Percentiles rank a stretch among this genome's conserved stretches.
phyloP scores from a whole-genome alignment of 2,329 filamentous ascomycete species.

The Pseudodiploospora longispora region DNA sequence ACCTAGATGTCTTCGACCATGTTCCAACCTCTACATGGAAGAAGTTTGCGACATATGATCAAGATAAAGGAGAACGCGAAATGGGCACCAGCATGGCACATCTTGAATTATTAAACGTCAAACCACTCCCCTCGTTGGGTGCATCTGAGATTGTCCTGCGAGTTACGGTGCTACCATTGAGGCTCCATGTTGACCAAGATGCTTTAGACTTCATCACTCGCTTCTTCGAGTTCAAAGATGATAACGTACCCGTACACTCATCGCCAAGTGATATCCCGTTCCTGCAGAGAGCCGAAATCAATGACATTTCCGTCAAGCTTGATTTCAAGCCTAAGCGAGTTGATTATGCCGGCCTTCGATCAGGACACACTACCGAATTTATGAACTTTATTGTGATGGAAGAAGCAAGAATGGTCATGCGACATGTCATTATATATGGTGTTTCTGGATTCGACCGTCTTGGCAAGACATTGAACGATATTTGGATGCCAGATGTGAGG shows the following conservation, averaged over 20 bases:
- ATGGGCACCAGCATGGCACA: slow-evolving; percentile 85
- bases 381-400: slow-evolving; percentile 98
- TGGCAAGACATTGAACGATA: slow-evolving; percentile 83
- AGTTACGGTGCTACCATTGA: slow-evolving; percentile 70
- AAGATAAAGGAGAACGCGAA: slow-evolving; percentile 78
- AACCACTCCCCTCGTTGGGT: slow-evolving; percentile 72
- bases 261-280: slow-evolving; percentile 71
- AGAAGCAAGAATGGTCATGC: slow-evolving; percentile 74
- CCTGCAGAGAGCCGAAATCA: slow-evolving; percentile 81
- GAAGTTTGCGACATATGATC: slow-evolving; percentile 92
- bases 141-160: slow-evolving; percentile 85
- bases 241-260: slow-evolving; percentile 44
- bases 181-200: slow-evolving; percentile 94
- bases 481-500: slow-evolving; percentile 93
- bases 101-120: slow-evolving; percentile 79
- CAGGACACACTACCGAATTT: slow-evolving; percentile 91
- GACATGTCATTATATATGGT: slow-evolving; percentile 88
- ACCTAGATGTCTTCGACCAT: slow-evolving; percentile 89
- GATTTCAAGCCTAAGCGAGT: slow-evolving; percentile 99
- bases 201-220: slow-evolving; percentile 93
- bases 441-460: slow-evolving; percentile 84
- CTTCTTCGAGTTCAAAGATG: slow-evolving; percentile 97
- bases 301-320: slow-evolving; percentile 69
- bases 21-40: slow-evolving; percentile 95
- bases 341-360: slow-evolving; percentile 85